Evolutionary conservation across 2,329 filamentous ascomycete genomes (phyloP).

Genomic region (Claviceps humidiphila): DNA sequence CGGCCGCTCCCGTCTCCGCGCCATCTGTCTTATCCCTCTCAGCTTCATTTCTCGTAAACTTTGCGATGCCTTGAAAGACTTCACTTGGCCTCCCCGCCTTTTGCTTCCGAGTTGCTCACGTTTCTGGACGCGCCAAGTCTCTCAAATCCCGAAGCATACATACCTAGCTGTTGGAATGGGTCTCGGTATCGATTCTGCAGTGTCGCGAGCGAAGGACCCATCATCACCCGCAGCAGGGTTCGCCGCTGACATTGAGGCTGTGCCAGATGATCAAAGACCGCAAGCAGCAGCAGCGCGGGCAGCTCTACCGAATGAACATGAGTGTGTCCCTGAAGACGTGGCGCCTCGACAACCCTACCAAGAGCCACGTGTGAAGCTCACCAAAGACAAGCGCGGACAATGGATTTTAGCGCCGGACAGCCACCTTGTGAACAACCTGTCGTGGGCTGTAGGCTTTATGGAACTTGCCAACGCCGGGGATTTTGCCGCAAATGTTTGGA

Average conservation of each 20-base stretch:
- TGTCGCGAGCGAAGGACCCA: constrained; percentile 1
- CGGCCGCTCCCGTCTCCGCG: background rate
- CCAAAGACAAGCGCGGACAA: constrained; percentile 5
- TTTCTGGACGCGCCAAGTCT: background rate
- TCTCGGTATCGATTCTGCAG: background rate
- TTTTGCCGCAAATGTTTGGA: constrained; percentile 46
- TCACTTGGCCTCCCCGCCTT: background rate
- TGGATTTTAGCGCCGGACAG: constrained; percentile 7
- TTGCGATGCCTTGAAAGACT: background rate
- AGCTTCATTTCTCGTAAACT: background rate
- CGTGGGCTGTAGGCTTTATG: constrained; percentile 31
- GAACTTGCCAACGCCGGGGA: constrained; percentile 43
- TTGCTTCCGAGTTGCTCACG: background rate
- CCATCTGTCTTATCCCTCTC: background rate
- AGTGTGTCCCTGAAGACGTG: background rate
- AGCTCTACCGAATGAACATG: background rate
- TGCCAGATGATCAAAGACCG: background rate
- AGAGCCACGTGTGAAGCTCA: constrained; percentile 6
- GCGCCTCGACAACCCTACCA: background rate
- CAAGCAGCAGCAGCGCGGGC: background rate
- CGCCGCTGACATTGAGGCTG: constrained; percentile 3
- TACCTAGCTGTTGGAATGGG: too few relatives aligned
- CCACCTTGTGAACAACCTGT: constrained; percentile 17
- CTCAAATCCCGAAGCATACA: background rate
- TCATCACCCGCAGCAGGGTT: background rate